Evolutionary conservation across 2,329 filamentous ascomycete species (phyloP).

Genomic region (Aureobasidium sp.): DNA sequence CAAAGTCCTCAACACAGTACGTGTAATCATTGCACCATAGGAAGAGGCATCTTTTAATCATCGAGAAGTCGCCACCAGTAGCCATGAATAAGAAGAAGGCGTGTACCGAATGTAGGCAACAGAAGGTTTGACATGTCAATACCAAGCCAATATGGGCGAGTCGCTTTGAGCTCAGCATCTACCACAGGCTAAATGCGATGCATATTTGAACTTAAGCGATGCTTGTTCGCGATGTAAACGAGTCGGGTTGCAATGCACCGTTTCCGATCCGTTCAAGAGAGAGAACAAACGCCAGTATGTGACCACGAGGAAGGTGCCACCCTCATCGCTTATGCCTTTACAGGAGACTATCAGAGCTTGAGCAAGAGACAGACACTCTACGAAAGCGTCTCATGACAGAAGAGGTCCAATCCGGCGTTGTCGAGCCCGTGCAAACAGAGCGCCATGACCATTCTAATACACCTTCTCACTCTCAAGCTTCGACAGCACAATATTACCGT

Average conservation of each 20-base stretch:
- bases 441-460: neutral
- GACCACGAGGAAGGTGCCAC: neutral
- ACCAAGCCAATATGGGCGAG: neutral
- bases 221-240: constrained; percentile 1
- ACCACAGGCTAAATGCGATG: constrained; percentile 8
- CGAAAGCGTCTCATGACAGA: constrained; percentile 7
- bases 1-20: neutral
- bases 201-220: neutral
- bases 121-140: constrained; percentile 1
- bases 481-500: neutral
- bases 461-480: neutral
- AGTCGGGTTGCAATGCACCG: neutral
- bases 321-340: neutral
- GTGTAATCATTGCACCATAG: neutral
- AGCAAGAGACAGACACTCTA: constrained; percentile 4
- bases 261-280: neutral
- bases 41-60: neutral
- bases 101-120: constrained; percentile 9
- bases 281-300: constrained; percentile 8
- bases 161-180: neutral
- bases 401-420: neutral
- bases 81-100: constrained; percentile 1
- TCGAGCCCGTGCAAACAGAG: neutral
- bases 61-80: neutral
- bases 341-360: constrained; percentile 3